Percentiles rank a stretch among this genome's conserved stretches.
phyloP scores from a whole-genome alignment of 768 basidiomycete genomes.

The Russula lepida region DNA sequence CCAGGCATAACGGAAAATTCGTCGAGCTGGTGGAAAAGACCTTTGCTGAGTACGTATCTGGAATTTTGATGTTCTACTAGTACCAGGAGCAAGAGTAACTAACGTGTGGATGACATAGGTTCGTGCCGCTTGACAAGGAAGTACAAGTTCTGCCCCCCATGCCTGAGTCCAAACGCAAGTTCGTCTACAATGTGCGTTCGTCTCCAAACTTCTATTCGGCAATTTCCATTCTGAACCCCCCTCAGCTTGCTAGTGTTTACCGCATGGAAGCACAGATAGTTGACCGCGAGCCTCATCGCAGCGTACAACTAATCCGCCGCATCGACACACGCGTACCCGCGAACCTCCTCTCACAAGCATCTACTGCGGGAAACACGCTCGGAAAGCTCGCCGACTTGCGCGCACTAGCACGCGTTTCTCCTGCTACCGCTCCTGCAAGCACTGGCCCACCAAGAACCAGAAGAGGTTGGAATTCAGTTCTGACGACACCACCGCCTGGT shows the following conservation, averaged over 20 bases:
- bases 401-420: constrained; percentile 24
- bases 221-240: constrained; percentile 7
- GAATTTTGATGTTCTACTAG: neutral
- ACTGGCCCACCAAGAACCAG: constrained; percentile 6
- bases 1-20: constrained; percentile 56
- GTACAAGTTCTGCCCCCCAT: constrained; percentile 73
- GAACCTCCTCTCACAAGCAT: constrained; percentile 47
- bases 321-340: constrained; percentile 73
- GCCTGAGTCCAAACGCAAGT: constrained; percentile 72
- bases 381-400: constrained; percentile 58
- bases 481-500: constrained; percentile 21
- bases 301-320: constrained; percentile 74
- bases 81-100: neutral
- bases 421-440: constrained; percentile 3
- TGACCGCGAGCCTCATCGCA: constrained; percentile 84
- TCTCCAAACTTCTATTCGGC: constrained; percentile 1
- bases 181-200: constrained; percentile 62
- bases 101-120: constrained; percentile 34
- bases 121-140: constrained; percentile 56
- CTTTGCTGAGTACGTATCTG: constrained; percentile 59
- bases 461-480: constrained; percentile 32
- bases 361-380: constrained; percentile 32
- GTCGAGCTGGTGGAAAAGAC: constrained; percentile 67
- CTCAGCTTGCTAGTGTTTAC: constrained; percentile 67
- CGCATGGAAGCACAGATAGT: constrained; percentile 80